phyloP scores from a whole-genome alignment of 345 rosid genomes.

The Odontarrhena argentea region DNA sequence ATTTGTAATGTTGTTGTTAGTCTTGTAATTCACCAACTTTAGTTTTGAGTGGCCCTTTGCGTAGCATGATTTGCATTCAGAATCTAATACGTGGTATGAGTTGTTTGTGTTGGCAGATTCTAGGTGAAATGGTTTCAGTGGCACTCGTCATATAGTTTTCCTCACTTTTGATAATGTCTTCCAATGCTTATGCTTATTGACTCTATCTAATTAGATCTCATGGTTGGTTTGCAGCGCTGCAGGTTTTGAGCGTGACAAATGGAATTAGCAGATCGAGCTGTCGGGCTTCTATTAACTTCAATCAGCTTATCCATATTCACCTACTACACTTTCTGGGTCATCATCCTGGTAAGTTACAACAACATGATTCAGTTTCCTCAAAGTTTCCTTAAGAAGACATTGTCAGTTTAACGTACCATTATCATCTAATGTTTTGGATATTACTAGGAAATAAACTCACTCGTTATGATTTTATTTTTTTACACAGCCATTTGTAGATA shows the following conservation, averaged over 20 bases:
- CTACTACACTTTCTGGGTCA: constrained; percentile 94
- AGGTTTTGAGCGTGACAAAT: constrained; percentile 42
- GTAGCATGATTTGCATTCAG: constrained; percentile 21
- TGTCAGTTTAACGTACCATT: constrained; percentile 2
- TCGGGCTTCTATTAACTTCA: constrained; percentile 68
- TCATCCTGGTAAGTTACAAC: constrained; percentile 66
- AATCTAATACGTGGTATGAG: constrained; percentile 25
- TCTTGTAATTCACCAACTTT: neutral
- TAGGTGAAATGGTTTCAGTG: constrained; percentile 27
- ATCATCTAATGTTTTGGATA: neutral
- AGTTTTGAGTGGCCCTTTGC: neutral
- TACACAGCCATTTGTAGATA: constrained; percentile 90
- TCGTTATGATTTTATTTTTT: neutral
- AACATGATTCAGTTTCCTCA: neutral
- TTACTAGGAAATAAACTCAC: neutral
- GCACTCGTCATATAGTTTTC: constrained; percentile 9
- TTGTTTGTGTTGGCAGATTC: neutral
- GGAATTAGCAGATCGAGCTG: constrained; percentile 88
- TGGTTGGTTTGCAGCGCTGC: neutral
- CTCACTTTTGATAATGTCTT: constrained; percentile 5
- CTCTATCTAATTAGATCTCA: neutral
- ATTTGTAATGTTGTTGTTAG: too few relatives aligned
- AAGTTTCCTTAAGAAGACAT: neutral
- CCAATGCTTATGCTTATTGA: constrained; percentile 19
- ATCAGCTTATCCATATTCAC: constrained; percentile 84